Evolutionary conservation across 805 yeast genomes (phyloP).

Genomic region (Myxozyma udenii): DNA sequence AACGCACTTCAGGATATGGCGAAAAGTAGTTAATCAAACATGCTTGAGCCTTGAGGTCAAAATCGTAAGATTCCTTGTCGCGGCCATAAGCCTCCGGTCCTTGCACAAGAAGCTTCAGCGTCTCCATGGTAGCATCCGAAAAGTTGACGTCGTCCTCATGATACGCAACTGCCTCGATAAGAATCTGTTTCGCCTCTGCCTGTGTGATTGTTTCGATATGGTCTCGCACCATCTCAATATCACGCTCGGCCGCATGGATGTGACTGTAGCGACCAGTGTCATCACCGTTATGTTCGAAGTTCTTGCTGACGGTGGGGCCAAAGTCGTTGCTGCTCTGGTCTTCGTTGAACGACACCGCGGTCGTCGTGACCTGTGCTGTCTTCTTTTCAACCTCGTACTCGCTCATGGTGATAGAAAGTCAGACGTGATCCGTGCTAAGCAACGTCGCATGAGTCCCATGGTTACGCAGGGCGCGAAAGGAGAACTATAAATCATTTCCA

Average conservation of each 20-base stretch:
- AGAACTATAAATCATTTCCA: too few species aligned
- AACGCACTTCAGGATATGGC: conserved; percentile 67
- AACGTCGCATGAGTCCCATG: too few species aligned
- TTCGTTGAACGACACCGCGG: too few species aligned
- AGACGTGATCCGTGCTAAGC: too few species aligned
- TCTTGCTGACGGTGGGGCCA: too few species aligned
- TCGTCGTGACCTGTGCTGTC: too few species aligned
- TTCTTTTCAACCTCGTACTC: too few species aligned
- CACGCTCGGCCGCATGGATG: neutral
- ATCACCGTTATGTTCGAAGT: too few species aligned
- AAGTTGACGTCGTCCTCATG: conserved; percentile 48
- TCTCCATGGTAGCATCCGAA: conserved; percentile 40
- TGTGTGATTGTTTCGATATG: conserved; percentile 40
- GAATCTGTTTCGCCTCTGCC: conserved; percentile 42
- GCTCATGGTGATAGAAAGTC: too few species aligned
- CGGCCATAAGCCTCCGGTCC: conserved; percentile 13
- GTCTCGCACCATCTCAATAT: conserved; percentile 43
- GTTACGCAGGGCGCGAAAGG: too few species aligned
- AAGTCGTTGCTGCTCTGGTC: too few species aligned
- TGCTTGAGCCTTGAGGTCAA: conserved; percentile 16
- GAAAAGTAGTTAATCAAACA: conserved; percentile 14
- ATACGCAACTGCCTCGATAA: conserved; percentile 40
- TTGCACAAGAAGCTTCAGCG: conserved; percentile 30
- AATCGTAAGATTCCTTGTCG: conserved; percentile 12
- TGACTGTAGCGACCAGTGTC: conserved; percentile 1